These are phyloP conservation scores for Epichloe bromicola DNA, from an alignment of 2,329 filamentous ascomycete genomes.

Conservation along the genomic window DNA sequence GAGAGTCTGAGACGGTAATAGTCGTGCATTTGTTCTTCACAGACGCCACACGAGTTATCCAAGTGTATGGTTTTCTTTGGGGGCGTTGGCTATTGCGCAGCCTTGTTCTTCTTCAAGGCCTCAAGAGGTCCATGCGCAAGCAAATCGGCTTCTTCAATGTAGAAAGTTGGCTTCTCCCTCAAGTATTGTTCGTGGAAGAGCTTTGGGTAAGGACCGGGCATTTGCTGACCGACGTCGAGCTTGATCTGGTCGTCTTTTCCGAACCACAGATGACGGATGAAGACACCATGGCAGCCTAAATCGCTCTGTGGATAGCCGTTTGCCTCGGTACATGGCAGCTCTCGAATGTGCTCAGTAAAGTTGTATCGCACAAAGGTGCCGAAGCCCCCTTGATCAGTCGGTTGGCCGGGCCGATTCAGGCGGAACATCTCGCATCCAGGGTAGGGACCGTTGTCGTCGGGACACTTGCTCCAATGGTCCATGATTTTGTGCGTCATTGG, in stretches of 20 bases:
- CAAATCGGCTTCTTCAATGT: slow-evolving; percentile 22
- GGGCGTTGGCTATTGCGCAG: neutral
- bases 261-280: slow-evolving; percentile 32
- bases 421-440: slow-evolving; percentile 27
- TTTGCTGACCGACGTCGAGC: slow-evolving; percentile 23
- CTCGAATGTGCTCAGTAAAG: slow-evolving; percentile 26
- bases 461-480: slow-evolving; percentile 32
- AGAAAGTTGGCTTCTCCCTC: slow-evolving; percentile 21
- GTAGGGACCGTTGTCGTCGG: slow-evolving; percentile 24
- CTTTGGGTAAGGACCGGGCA: slow-evolving; percentile 23
- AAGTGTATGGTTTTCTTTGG: neutral
- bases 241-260: slow-evolving; percentile 27
- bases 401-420: slow-evolving; percentile 21
- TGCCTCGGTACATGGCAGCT: slow-evolving; percentile 28
- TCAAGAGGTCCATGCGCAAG: slow-evolving; percentile 13
- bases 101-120: slow-evolving; percentile 1
- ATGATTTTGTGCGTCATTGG: slow-evolving; percentile 33
- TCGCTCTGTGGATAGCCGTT: slow-evolving; percentile 29
- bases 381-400: slow-evolving; percentile 31
- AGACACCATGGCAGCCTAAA: slow-evolving; percentile 25
- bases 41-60: neutral
- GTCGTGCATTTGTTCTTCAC: neutral
- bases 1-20: no score
- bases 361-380: slow-evolving; percentile 31
- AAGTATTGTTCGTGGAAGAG: slow-evolving; percentile 24